A percentile compares a stretch with the other conserved stretches of the same genome.
Conservation (phyloP, 1,284 basidiomycete genomes). For the Ceratobasidium sp. region DNA sequence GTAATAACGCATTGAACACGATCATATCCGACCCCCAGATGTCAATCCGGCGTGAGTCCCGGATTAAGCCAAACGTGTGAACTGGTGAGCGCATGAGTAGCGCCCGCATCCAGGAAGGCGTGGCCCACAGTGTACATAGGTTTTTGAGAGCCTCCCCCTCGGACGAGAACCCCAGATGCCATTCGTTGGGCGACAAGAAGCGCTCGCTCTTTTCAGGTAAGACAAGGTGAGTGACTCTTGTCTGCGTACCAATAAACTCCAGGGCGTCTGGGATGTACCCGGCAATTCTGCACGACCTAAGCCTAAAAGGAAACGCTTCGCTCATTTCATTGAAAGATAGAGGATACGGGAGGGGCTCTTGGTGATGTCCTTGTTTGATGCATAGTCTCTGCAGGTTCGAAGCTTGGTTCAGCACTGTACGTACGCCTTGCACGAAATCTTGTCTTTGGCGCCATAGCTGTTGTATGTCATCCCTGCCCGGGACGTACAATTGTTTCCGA, state of each 20-base stretch:
- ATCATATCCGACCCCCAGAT: background rate
- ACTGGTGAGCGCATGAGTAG: constrained; percentile 20
- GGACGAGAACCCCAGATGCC: background rate
- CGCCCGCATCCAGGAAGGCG: constrained; percentile 26
- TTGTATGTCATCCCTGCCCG: constrained; percentile 35
- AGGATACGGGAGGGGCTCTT: background rate
- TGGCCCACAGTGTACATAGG: constrained; percentile 30
- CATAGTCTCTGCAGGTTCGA: constrained; percentile 2
- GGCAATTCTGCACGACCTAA: constrained; percentile 22
- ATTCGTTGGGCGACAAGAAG: background rate
- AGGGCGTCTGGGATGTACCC: background rate
- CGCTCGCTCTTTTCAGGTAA: constrained; percentile 13
- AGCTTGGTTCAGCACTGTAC: constrained; percentile 6
- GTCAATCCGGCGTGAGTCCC: background rate
- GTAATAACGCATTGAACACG: background rate
- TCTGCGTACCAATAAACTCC: constrained; percentile 25
- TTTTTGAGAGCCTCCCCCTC: background rate
- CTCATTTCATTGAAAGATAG: constrained; percentile 2
- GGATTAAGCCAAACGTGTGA: constrained; percentile 25
- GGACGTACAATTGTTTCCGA: constrained; percentile 9
- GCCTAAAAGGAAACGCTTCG: constrained; percentile 28
- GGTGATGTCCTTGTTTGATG: constrained; percentile 4
- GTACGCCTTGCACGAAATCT: constrained; percentile 10
- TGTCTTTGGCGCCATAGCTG: constrained; percentile 33
- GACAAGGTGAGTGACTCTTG: constrained; percentile 26